Base-by-base conservation (phyloP, 108 stramenopile species). In the Fragilariopsis cylindrus region DNA sequence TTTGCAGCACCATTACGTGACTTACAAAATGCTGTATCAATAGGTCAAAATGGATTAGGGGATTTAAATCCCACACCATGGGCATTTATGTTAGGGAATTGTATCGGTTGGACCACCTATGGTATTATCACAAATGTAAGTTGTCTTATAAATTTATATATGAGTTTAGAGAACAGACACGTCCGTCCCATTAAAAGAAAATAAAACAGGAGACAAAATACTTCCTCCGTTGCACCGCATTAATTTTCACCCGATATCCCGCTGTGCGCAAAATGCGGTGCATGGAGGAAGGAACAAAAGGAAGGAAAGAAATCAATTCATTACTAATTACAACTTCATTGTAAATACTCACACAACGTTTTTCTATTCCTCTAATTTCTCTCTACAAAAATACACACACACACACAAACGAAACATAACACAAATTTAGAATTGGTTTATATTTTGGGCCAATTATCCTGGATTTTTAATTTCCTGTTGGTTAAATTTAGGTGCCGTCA, bases 1-100 rank as follows among this genome's bases (percentile, higher is more conserved):
- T 90, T 90, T 69, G 53, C 63, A 71, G 89, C 92, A 7, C 89
- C 90, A 5, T 78, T 80, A 45, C 71, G 71, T 6, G 87, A 84
- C 52, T 81, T 87, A 8, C 71, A 77, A 42, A 48, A 63, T 49
- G 90, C 89, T 48, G 76, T 87, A 7, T 43, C 64, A 5, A 18
- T 54, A 40, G 90, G 90, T 15, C 6, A 4, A 3, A 30, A 30
- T 30, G 64, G 80, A 11, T 65, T 94, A 39, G 93, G 93, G 2
- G 63, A 70, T 48, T 69, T 94, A 41, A 94, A 94, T 77, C 89
- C 93, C 7, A 89, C 87, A 0, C 93, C 93, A 2, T 92, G 89
- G 89, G 93, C 87, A 3, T 85, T 89, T 54, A 94, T 92, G 90
- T 75, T 82, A 30, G 90, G 90, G 12, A 92, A 90, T 72, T 88